These are phyloP conservation scores for Incumbomyces delicatus DNA, from an alignment of 2,329 filamentous ascomycete species.

Conservation along the genomic window DNA sequence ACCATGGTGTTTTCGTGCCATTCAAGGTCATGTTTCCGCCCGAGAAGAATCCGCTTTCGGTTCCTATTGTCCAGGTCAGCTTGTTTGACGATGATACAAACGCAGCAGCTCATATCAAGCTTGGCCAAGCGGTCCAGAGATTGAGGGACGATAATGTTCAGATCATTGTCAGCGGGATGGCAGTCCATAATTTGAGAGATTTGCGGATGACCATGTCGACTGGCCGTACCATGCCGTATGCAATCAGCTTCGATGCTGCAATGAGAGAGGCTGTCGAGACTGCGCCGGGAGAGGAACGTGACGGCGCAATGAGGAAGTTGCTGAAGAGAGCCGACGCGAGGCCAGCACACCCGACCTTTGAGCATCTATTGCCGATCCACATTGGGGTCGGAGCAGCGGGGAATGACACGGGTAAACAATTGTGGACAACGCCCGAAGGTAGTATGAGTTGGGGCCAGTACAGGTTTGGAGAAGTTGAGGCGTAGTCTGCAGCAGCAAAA, in stretches of 20 bases:
- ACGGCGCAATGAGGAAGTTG: slow-evolving; percentile 36
- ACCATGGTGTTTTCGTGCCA: slow-evolving; percentile 66
- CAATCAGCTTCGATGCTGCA: slow-evolving; percentile 56
- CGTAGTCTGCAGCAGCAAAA: neutral
- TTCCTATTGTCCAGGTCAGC: slow-evolving; percentile 64
- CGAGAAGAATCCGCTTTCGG: slow-evolving; percentile 49
- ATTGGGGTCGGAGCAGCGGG: slow-evolving; percentile 48
- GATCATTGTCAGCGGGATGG: slow-evolving; percentile 65
- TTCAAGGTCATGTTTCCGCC: slow-evolving; percentile 54
- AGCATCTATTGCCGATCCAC: slow-evolving; percentile 53
- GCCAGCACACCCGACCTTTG: slow-evolving; percentile 54
- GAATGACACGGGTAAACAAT: slow-evolving; percentile 34
- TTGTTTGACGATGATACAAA: slow-evolving; percentile 54
- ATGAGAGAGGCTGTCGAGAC: slow-evolving; percentile 54
- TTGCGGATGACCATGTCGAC: slow-evolving; percentile 30
- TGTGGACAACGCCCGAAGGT: slow-evolving; percentile 42
- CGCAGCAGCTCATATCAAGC: slow-evolving; percentile 54
- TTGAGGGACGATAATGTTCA: slow-evolving; percentile 58
- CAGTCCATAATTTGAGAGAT: slow-evolving; percentile 60
- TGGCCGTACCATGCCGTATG: slow-evolving; percentile 44
- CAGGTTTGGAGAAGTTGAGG: slow-evolving; percentile 34
- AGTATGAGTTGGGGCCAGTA: slow-evolving; percentile 48
- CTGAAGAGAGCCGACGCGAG: slow-evolving; percentile 45
- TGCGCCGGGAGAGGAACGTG: slow-evolving; percentile 31
- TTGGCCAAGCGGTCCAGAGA: slow-evolving; percentile 56